A percentile compares a stretch with the other conserved stretches of the same genome.
Evolutionary conservation across 345 rosid species (phyloP).

Genomic region (Garcia nutans): DNA sequence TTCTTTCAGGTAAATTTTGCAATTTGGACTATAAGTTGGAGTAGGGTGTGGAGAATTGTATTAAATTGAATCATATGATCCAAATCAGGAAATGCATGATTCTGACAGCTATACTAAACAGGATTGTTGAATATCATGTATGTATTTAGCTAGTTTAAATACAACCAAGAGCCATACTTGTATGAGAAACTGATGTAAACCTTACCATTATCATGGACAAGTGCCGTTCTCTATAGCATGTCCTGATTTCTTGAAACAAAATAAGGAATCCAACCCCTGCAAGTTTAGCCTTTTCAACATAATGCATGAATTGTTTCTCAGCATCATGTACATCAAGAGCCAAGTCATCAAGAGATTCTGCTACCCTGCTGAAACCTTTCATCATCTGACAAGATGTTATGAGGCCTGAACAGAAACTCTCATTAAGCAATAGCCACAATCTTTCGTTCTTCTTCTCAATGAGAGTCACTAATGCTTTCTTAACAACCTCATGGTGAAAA

Average conservation of each 20-base stretch:
- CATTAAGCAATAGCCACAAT: conserved; percentile 52
- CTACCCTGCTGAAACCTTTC: conserved; percentile 69
- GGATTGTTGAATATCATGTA: background rate
- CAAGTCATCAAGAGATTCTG: conserved; percentile 72
- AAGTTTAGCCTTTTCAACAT: conserved; percentile 59
- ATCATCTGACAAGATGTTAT: conserved; percentile 73
- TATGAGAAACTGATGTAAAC: background rate
- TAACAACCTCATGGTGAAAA: conserved; percentile 82
- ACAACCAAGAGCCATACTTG: no score
- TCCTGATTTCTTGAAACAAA: conserved; percentile 34
- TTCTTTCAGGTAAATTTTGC: no score
- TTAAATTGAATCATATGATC: no score
- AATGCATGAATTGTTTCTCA: conserved; percentile 40
- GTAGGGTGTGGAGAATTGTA: no score
- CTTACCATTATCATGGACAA: background rate
- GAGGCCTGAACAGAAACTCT: conserved; percentile 64
- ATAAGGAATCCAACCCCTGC: conserved; percentile 69
- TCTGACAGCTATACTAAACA: no score
- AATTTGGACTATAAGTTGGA: no score
- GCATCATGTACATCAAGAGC: conserved; percentile 85
- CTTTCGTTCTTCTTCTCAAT: conserved; percentile 65
- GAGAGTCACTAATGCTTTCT: conserved; percentile 56
- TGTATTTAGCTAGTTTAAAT: no score
- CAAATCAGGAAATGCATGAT: no score
- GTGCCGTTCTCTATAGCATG: conserved; percentile 41